Conservation (phyloP, 345 rosid species). For the Excoecaria agallocha region DNA sequence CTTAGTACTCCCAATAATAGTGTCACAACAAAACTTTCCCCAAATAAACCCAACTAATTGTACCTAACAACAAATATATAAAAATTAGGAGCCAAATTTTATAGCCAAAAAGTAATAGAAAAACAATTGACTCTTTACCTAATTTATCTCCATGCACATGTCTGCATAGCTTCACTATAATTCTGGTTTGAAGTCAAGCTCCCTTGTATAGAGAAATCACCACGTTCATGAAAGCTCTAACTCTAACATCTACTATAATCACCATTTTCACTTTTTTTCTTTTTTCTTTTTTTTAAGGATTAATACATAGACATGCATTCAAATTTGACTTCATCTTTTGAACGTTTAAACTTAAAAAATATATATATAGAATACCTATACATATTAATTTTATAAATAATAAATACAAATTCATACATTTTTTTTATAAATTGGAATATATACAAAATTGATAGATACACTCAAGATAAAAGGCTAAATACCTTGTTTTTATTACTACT, state of each 20-base stretch:
- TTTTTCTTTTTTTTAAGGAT: no score
- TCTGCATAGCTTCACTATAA: background rate
- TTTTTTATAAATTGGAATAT: no score
- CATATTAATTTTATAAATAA: no score
- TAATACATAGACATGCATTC: no score
- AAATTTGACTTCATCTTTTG: no score
- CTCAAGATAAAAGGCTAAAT: no score
- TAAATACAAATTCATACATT: no score
- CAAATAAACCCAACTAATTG: slow-evolving; percentile 5
- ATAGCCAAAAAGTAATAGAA: background rate
- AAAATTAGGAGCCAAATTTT: background rate
- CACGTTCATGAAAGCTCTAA: background rate
- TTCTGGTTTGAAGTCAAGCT: background rate
- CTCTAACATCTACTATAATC: background rate
- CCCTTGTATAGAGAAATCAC: background rate
- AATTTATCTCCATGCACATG: slow-evolving; percentile 7
- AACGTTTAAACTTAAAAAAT: no score
- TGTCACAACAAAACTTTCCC: background rate
- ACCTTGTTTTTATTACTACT: no score
- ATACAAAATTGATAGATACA: no score
- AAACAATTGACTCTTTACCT: slow-evolving; percentile 4
- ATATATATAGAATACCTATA: no score
- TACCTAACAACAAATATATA: slow-evolving; percentile 10
- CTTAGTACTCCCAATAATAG: background rate
- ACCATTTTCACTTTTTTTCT: no score